These are phyloP conservation scores for Bretziella fagacearum DNA, from an alignment of 2,329 filamentous ascomycete genomes.

Conservation along the genomic window DNA sequence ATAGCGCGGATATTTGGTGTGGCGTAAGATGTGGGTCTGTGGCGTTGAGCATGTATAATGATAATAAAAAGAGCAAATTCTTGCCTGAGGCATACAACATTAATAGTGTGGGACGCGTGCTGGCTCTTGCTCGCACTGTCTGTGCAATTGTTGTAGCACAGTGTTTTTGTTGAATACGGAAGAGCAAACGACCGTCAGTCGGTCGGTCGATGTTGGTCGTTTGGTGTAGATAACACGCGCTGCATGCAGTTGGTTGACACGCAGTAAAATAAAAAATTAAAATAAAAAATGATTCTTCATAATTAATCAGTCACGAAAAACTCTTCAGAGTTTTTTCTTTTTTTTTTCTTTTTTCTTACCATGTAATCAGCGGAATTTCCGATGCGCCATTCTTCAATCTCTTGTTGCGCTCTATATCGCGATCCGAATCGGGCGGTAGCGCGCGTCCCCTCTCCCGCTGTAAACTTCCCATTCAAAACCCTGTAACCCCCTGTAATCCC, in stretches of 20 bases:
- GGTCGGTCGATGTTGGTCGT: neutral
- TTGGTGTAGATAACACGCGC: neutral
- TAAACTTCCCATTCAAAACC: too few relatives aligned
- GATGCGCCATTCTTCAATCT: too few relatives aligned
- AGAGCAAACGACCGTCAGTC: neutral
- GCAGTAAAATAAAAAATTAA: neutral
- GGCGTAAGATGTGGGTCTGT: slow-evolving; percentile 5
- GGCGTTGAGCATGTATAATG: neutral
- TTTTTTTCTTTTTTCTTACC: too few relatives aligned
- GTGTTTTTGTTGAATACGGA: neutral
- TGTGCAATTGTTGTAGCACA: neutral
- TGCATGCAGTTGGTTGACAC: neutral
- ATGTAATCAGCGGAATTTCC: too few relatives aligned
- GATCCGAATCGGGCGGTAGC: too few relatives aligned
- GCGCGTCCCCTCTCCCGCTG: too few relatives aligned
- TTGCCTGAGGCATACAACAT: slow-evolving; percentile 12
- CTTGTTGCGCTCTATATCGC: too few relatives aligned
- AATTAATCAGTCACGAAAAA: too few relatives aligned
- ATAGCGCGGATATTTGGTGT: neutral
- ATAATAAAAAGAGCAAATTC: too few relatives aligned
- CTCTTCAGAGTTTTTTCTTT: too few relatives aligned
- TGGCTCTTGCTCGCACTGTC: neutral
- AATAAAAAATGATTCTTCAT: too few relatives aligned
- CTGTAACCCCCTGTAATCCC: too few relatives aligned
- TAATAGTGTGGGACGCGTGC: neutral